These are phyloP conservation scores for Globisporangium polare DNA, from an alignment of 352 stramenopile species.

Conservation along the genomic window DNA sequence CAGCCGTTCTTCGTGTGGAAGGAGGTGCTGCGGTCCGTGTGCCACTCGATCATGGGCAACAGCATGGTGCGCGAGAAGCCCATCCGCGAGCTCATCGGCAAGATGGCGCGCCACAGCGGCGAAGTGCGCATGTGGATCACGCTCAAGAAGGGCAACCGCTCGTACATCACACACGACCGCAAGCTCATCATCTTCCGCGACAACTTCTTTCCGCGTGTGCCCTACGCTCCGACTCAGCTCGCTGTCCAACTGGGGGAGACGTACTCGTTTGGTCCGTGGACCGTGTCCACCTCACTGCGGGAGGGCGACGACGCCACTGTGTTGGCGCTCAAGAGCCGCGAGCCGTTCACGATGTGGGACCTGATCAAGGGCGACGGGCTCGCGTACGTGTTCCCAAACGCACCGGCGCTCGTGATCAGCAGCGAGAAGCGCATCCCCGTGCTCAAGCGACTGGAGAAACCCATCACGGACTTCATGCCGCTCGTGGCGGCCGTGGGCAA, in stretches of 20 bases:
- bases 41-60: slow-evolving; percentile 76
- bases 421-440: slow-evolving; percentile 48
- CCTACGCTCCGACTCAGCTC: slow-evolving; percentile 19
- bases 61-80: slow-evolving; percentile 85
- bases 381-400: slow-evolving; percentile 60
- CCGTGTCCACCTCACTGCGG: slow-evolving; percentile 33
- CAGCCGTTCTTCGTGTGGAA: slow-evolving; percentile 88
- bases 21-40: slow-evolving; percentile 78
- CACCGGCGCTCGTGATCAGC: slow-evolving; percentile 48
- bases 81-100: slow-evolving; percentile 68
- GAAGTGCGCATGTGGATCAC: slow-evolving; percentile 70
- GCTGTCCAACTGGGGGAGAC: slow-evolving; percentile 27
- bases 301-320: slow-evolving; percentile 22
- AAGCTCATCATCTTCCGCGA: slow-evolving; percentile 80
- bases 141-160: slow-evolving; percentile 82
- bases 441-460: slow-evolving; percentile 63
- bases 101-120: slow-evolving; percentile 47
- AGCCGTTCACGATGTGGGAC: slow-evolving; percentile 54
- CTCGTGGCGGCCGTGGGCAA: slow-evolving; percentile 46
- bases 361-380: slow-evolving; percentile 43
- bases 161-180: slow-evolving; percentile 60
- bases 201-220: slow-evolving; percentile 48
- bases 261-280: slow-evolving; percentile 60
- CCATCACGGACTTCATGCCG: slow-evolving; percentile 69
- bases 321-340: slow-evolving; percentile 19